Conservation (phyloP, 306 rosid genomes). For the Trifolium fragiferum region DNA sequence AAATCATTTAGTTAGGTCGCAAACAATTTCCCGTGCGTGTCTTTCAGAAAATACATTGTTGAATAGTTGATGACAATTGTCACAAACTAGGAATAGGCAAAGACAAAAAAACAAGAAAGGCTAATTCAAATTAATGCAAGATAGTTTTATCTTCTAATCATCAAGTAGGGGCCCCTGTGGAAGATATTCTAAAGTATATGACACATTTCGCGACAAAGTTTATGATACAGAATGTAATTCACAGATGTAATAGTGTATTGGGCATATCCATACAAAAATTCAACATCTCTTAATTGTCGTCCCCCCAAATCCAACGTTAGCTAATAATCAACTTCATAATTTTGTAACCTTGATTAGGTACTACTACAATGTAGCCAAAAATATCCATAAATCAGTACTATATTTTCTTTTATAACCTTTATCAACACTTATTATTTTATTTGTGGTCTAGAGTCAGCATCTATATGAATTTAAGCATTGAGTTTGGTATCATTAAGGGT, state of each 20-base stretch:
- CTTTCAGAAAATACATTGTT: conserved; percentile 38
- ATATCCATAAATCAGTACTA: conserved; percentile 1
- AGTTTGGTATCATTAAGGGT: conserved; percentile 2
- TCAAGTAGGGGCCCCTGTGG: conserved; percentile 34
- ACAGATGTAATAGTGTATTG: conserved; percentile 39
- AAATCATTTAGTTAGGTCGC: conserved; percentile 8
- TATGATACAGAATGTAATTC: conserved; percentile 40
- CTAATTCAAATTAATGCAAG: conserved; percentile 40
- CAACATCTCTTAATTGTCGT: conserved; percentile 25
- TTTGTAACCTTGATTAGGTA: conserved; percentile 29
- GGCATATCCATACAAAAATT: conserved; percentile 7
- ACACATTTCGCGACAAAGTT: conserved; percentile 41
- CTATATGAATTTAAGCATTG: neutral
- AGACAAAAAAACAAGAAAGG: conserved; percentile 41
- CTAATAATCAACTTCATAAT: conserved; percentile 31
- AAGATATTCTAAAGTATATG: conserved; percentile 28
- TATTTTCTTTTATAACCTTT: conserved; percentile 17
- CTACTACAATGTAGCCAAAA: conserved; percentile 30
- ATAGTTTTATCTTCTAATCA: conserved; percentile 38
- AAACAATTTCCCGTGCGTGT: conserved; percentile 38
- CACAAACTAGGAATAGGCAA: conserved; percentile 41
- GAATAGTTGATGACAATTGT: conserved; percentile 27
- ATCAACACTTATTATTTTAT: conserved; percentile 26
- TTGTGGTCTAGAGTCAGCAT: conserved; percentile 24
- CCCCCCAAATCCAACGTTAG: conserved; percentile 21